Evolutionary conservation across 2,329 filamentous ascomycete species (phyloP), one percentile per base, ranked within the genome.

Genomic region (Aspergillus tanneri): DNA sequence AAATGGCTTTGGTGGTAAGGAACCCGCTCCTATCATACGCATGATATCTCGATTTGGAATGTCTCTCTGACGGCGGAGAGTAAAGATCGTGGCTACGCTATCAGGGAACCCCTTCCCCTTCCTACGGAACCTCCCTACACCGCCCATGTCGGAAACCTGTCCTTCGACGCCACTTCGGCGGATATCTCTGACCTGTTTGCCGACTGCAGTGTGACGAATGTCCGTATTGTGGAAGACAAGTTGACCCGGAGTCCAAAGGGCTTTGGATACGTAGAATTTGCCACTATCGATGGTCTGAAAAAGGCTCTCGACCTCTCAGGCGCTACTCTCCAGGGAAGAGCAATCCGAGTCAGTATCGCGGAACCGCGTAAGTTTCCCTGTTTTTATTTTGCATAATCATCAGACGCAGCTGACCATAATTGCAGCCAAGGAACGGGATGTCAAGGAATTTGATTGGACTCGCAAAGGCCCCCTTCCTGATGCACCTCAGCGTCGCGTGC

Each of bases 221-320:
- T 99, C 58, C 88, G 93, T 64, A 90, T 99, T 63, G 95, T 99
- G 56, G 92, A 96, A 76, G 95, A 99, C 73, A 93, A 92, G 67
- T 80, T 96, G 70, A 87, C 93, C 67, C 84, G 87, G 72, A 90
- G 91, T 66, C 93, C 93, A 57, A 99, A 99, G 78, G 93, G 93
- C 40, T 99, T 99, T 64, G 93, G 92, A 53, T 99, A 99, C 70
- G 92, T 95, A 57, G 93, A 99, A 72, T 99, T 99, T 65, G 84
- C 80, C 58, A 86, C 84, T 43, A 76, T 93, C 36, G 92, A 97
- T 41, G 92, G 92, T 50, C 77, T 99, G 64, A 95, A 95, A 78
- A 87, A 90, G 73, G 93, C 93, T 47, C 81, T 99, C 56, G 83
- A 84, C 50, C 81, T 93, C 55, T 91, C 91, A 64, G 88, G 90